Percentiles rank a stretch among this genome's conserved stretches.
Evolutionary conservation across 768 basidiomycete genomes (phyloP).

Genomic region (Podaxis sp.): DNA sequence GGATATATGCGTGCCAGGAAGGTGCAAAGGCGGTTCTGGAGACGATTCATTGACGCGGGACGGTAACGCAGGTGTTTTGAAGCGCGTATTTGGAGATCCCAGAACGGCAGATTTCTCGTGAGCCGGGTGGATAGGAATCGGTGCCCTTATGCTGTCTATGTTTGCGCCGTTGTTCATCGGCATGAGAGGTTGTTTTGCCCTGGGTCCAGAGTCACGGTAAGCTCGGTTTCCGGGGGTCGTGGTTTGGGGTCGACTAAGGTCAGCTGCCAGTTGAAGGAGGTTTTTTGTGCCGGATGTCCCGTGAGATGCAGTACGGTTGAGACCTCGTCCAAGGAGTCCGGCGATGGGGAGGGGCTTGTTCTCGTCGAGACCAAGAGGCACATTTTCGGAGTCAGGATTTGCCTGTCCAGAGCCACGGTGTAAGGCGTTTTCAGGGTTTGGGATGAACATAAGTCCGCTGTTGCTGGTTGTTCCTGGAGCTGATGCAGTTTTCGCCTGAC

Average conservation of each 20-base stretch:
- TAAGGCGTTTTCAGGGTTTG: neutral
- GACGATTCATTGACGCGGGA: neutral
- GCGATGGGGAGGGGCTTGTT: neutral
- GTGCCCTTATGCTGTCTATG: neutral
- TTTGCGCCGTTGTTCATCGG: neutral
- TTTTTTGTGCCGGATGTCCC: neutral
- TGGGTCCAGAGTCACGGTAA: neutral
- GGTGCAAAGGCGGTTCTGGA: neutral
- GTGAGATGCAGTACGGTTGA: conserved; percentile 1
- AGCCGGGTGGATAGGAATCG: neutral
- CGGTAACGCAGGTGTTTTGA: neutral
- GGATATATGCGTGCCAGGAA: conserved; percentile 9
- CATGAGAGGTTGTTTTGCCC: neutral
- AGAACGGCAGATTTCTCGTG: neutral
- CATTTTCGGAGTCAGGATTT: neutral
- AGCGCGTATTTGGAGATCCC: neutral
- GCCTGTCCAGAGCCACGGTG: neutral
- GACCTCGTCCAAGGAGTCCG: neutral
- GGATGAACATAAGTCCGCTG: neutral
- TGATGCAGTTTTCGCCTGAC: neutral
- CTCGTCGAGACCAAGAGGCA: neutral
- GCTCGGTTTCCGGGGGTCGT: neutral
- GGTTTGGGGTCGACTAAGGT: conserved; percentile 1
- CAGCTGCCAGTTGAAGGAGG: neutral
- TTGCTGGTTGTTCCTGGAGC: neutral